Conservation (phyloP, 345 rosid genomes). For the Pistacia vera region DNA sequence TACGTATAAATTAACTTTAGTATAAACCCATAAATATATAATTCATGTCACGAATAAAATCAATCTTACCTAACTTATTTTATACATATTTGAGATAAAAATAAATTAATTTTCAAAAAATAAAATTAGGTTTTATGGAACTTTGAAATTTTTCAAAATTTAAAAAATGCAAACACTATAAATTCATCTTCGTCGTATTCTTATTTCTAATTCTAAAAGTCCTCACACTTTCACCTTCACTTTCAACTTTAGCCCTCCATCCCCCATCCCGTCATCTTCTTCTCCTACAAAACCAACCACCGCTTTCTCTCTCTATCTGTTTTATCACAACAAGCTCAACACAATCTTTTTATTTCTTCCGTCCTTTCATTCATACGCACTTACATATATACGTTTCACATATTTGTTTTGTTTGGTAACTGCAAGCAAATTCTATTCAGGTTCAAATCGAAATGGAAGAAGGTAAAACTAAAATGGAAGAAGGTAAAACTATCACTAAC, state of each 20-base stretch:
- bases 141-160: too few relatives aligned
- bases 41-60: too few relatives aligned
- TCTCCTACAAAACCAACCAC: conserved; percentile 3
- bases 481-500: neutral
- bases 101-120: too few relatives aligned
- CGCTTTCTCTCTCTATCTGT: neutral
- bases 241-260: conserved; percentile 19
- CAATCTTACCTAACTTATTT: too few relatives aligned
- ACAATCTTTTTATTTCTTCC: conserved; percentile 5
- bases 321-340: neutral
- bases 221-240: neutral
- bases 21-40: too few relatives aligned
- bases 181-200: neutral
- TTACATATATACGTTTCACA: neutral
- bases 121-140: too few relatives aligned
- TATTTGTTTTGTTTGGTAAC: neutral
- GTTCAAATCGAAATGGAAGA: conserved; percentile 17
- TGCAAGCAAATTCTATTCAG: conserved; percentile 1
- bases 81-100: too few relatives aligned
- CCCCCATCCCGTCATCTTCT: conserved; percentile 2
- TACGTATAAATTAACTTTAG: too few relatives aligned
- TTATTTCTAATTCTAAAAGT: neutral
- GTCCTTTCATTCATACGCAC: neutral
- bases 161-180: neutral
- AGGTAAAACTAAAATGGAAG: conserved; percentile 17